These are phyloP conservation scores for Amphichorda felina DNA, from an alignment of 2,329 filamentous ascomycete genomes.

Conservation along the genomic window DNA sequence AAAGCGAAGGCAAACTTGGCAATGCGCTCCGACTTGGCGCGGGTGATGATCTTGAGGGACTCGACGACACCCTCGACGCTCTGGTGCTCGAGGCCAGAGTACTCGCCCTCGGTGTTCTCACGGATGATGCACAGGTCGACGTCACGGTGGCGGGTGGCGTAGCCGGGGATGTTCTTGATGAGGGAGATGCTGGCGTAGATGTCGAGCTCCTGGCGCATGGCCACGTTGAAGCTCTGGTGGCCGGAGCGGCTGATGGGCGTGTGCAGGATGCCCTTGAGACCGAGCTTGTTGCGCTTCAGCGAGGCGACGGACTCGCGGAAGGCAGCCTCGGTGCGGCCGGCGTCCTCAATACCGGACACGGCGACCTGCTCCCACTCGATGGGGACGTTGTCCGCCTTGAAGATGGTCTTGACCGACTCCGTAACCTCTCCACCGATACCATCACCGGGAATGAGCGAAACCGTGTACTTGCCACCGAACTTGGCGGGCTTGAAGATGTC, in stretches of 20 bases:
- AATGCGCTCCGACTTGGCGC: conserved; percentile 97
- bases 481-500: conserved; percentile 99
- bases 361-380: conserved; percentile 99
- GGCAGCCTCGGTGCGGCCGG: conserved; percentile 79
- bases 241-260: conserved; percentile 93
- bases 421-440: conserved; percentile 97
- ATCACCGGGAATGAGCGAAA: conserved; percentile 96
- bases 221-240: conserved; percentile 99
- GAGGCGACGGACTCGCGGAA: conserved; percentile 95
- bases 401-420: conserved; percentile 96
- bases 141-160: conserved; percentile 92
- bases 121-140: conserved; percentile 99
- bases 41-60: conserved; percentile 99
- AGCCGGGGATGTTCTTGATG: conserved; percentile 99
- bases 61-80: conserved; percentile 93
- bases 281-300: conserved; percentile 96
- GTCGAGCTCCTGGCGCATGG: conserved; percentile 96
- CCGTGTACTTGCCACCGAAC: conserved; percentile 98
- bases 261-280: conserved; percentile 97
- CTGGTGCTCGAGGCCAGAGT: conserved; percentile 98
- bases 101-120: conserved; percentile 99
- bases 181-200: conserved; percentile 97
- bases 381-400: conserved; percentile 98
- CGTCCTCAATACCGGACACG: conserved; percentile 79
- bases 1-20: conserved; percentile 98